phyloP scores from a whole-genome alignment of 495 filamentous ascomycete genomes.

The Aspergillus steynii region DNA sequence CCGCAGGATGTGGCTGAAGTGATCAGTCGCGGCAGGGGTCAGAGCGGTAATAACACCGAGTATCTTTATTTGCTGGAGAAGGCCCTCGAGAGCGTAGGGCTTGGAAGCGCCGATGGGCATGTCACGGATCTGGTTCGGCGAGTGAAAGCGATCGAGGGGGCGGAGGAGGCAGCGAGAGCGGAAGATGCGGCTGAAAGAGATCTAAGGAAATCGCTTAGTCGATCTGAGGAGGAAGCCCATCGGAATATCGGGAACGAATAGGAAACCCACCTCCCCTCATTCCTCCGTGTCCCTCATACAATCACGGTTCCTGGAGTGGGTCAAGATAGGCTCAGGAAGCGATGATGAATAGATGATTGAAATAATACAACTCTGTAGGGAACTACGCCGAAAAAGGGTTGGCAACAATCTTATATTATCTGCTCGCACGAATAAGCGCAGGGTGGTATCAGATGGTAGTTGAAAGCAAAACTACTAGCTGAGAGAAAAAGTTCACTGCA shows the following conservation, averaged over 20 bases:
- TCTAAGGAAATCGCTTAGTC: slow-evolving; percentile 31
- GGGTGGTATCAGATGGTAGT: not conserved
- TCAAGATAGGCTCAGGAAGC: not conserved
- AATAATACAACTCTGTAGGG: not conserved
- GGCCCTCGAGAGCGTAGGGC: slow-evolving; percentile 71
- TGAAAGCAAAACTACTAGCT: not conserved
- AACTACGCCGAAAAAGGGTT: not conserved
- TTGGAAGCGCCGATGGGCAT: slow-evolving; percentile 82
- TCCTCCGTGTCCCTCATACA: not conserved
- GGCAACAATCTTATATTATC: not conserved
- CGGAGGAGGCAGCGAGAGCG: slow-evolving; percentile 27
- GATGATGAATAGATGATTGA: not conserved
- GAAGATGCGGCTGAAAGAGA: slow-evolving; percentile 41
- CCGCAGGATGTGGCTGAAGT: slow-evolving; percentile 80
- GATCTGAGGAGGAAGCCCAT: slow-evolving; percentile 26
- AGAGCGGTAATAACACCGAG: slow-evolving; percentile 88
- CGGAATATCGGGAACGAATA: slow-evolving; percentile 14
- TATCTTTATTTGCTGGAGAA: slow-evolving; percentile 84
- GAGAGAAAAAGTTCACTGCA: not conserved
- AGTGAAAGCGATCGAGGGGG: slow-evolving; percentile 44
- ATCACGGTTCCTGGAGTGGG: not conserved
- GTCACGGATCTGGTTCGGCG: slow-evolving; percentile 56
- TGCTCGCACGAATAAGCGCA: not conserved
- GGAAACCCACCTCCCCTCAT: not conserved
- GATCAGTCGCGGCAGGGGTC: slow-evolving; percentile 73